These are phyloP conservation scores for Penicillium ochrochloron DNA, from an alignment of 495 filamentous ascomycete genomes.

Conservation along the genomic window DNA sequence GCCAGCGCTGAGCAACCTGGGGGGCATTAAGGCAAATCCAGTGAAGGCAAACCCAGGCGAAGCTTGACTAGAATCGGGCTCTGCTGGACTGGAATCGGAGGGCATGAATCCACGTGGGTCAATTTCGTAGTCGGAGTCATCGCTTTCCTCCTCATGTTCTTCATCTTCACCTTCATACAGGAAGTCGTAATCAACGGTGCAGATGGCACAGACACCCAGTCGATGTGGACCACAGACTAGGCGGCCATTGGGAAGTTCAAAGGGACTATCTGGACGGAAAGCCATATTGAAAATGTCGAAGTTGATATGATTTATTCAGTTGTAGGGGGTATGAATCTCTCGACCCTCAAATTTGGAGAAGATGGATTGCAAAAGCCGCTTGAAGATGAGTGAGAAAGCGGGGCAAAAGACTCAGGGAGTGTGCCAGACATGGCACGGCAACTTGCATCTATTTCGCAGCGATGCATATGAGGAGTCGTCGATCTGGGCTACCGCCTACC, in stretches of 20 bases:
- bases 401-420: too few relatives aligned
- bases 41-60: not conserved
- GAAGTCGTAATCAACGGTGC: not conserved
- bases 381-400: not conserved
- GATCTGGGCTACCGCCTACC: too few relatives aligned
- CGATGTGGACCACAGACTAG: constrained; percentile 3
- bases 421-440: too few relatives aligned
- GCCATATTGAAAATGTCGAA: not conserved
- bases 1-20: not conserved
- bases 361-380: not conserved
- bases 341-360: not conserved
- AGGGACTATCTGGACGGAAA: constrained; percentile 1
- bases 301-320: not conserved
- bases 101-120: not conserved
- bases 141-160: not conserved
- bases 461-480: too few relatives aligned
- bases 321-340: too few relatives aligned
- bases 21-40: not conserved
- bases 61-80: not conserved
- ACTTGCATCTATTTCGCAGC: too few relatives aligned
- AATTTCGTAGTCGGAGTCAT: not conserved
- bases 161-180: not conserved
- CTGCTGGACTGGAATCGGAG: not conserved
- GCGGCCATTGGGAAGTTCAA: not conserved
- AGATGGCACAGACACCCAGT: not conserved